These are phyloP conservation scores for Lactifluus subvellereus DNA, from an alignment of 768 basidiomycete genomes.

Conservation along the genomic window DNA sequence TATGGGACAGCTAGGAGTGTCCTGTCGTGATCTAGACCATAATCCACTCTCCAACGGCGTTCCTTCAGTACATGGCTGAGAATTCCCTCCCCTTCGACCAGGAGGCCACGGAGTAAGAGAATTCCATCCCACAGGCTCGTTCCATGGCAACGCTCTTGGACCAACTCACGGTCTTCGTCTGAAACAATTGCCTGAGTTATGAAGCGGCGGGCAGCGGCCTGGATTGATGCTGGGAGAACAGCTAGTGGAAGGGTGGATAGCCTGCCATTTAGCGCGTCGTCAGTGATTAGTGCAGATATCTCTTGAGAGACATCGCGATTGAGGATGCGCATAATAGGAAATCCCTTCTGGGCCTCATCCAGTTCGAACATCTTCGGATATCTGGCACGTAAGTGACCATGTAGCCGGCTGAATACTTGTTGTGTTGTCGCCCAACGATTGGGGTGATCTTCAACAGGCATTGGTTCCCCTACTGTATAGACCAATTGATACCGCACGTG, in stretches of 20 bases:
- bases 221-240: not conserved
- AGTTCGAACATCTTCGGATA: not conserved
- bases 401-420: slow-evolving; percentile 33
- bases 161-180: not conserved
- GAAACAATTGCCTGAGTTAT: slow-evolving; percentile 2
- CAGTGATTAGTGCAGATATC: not conserved
- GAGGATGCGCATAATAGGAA: slow-evolving; percentile 9
- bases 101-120: slow-evolving; percentile 41
- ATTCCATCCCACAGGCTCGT: slow-evolving; percentile 33
- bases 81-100: slow-evolving; percentile 35
- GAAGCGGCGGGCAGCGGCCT: not conserved
- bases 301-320: not conserved
- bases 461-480: slow-evolving; percentile 39
- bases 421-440: slow-evolving; percentile 41
- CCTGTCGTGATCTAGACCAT: slow-evolving; percentile 40
- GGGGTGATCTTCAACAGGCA: slow-evolving; percentile 36
- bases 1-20: slow-evolving; percentile 47
- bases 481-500: slow-evolving; percentile 43
- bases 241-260: not conserved
- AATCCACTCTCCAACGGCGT: slow-evolving; percentile 47
- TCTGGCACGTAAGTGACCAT: not conserved
- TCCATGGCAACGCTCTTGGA: not conserved
- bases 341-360: not conserved
- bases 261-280: not conserved
- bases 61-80: slow-evolving; percentile 35